Base-by-base conservation (phyloP, 1,284 basidiomycete genomes). In the Kalmanozyma brasiliensis region DNA sequence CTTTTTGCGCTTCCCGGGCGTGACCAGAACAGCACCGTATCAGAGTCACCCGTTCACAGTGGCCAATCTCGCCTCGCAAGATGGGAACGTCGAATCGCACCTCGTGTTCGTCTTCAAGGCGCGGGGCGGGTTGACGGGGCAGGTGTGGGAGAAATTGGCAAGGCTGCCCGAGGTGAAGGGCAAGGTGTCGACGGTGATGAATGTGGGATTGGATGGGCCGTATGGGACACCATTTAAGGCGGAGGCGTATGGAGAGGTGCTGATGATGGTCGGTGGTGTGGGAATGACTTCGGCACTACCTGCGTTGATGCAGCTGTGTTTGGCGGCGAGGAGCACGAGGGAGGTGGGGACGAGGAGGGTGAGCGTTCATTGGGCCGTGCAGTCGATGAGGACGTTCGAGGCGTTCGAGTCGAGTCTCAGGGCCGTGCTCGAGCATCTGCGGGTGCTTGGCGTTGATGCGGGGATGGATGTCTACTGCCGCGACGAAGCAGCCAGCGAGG, bases 1-100 rank as follows among this genome's bases (percentile, higher is more conserved):
- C 34, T 79, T 71, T 46, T 19, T 80, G 14, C 71, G 76, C 32
- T 77, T 80, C 38, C 78, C 79, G 0, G 51, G 57, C 0, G 19
- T 78, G 36, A 63, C 56, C 48, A 29, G 37, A 11, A 24, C 53
- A 3, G 49, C 56, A 7, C 69, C 73, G 4, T 52, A 62, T 49
- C 65, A 73, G 17, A 59, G 56, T 4, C 78, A 80, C 42, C 78
- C 78, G 0, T 80, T 79, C 26, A 80, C 78, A 14, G 64, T 78
- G 17, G 49, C 68, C 5, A 78, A 74, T n/a, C 48, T 79, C 2
- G 49, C 77, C 8, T 52, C 61, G 8, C 56, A 58, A 7, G 36
- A 64, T 17, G 29, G 35, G 17, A 43, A 57, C 48, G 6, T 37
- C 19, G 49, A 57, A 7, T 74, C 70, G 20, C 45, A 56, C 19